Conservation (phyloP, 2,329 filamentous ascomycete species). For the Whalleya microplaca region DNA sequence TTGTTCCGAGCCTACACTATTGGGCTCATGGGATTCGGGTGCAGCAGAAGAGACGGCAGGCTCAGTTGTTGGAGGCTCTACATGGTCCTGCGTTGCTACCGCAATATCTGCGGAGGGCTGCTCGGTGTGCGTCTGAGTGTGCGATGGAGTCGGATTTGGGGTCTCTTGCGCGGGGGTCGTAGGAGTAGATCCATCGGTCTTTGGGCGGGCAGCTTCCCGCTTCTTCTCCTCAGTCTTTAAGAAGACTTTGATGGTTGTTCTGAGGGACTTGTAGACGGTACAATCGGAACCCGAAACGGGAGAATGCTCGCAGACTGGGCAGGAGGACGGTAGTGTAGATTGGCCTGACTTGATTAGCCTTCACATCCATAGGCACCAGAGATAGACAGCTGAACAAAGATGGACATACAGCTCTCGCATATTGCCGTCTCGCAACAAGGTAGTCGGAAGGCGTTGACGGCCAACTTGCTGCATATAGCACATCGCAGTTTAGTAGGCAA, state of each 20-base stretch:
- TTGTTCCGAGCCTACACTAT: conserved; percentile 10
- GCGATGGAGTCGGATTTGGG: conserved; percentile 38
- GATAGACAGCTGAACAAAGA: conserved; percentile 7
- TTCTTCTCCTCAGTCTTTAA: conserved; percentile 91
- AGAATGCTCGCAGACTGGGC: conserved; percentile 90
- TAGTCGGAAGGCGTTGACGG: conserved; percentile 86
- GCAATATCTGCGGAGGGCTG: conserved; percentile 22
- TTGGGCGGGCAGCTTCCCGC: conserved; percentile 66
- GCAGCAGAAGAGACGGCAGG: conserved; percentile 2
- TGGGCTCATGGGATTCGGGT: conserved; percentile 5
- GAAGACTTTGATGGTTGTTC: conserved; percentile 90
- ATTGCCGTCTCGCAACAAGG: conserved; percentile 96
- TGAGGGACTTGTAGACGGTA: conserved; percentile 86
- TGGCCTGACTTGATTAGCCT: conserved; percentile 63
- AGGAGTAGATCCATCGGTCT: conserved; percentile 46
- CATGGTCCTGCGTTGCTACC: conserved; percentile 3
- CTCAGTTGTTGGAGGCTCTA: conserved; percentile 18
- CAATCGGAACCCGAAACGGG: conserved; percentile 86
- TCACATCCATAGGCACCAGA: neutral
- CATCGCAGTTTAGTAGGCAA: conserved; percentile 97
- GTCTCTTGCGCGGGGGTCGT: conserved; percentile 48
- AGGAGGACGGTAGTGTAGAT: conserved; percentile 73
- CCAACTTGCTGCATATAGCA: conserved; percentile 88
- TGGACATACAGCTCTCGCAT: conserved; percentile 78
- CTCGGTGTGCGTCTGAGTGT: conserved; percentile 32